Percentiles rank a stretch among this genome's conserved stretches.
Conservation (phyloP, 148 eudicot genomes). For the Rhododendron ovatum region DNA sequence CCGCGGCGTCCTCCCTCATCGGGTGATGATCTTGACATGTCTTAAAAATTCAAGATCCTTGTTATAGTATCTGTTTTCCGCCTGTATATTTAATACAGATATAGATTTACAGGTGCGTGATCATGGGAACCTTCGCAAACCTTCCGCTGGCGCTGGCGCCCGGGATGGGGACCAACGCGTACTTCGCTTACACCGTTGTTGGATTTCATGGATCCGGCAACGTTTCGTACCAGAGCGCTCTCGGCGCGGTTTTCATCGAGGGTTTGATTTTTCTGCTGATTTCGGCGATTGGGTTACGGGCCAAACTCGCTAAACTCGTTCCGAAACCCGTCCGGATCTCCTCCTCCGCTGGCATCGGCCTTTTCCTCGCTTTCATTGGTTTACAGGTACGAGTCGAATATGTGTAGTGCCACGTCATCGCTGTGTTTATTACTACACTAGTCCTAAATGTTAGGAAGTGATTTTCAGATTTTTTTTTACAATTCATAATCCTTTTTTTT, state of each 20-base stretch:
- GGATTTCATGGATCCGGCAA: slow-evolving; percentile 88
- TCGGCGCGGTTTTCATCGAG: slow-evolving; percentile 78
- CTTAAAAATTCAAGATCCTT: too few relatives aligned
- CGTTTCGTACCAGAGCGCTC: slow-evolving; percentile 58
- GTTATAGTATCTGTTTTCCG: too few relatives aligned
- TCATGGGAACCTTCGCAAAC: slow-evolving; percentile 86
- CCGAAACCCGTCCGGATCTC: slow-evolving; percentile 83
- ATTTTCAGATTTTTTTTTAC: too few relatives aligned
- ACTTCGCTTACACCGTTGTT: slow-evolving; percentile 85
- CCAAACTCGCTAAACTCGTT: slow-evolving; percentile 63
- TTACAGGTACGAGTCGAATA: slow-evolving; percentile 12
- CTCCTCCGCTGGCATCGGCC: slow-evolving; percentile 82
- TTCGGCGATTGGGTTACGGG: slow-evolving; percentile 71
- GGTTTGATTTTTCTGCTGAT: slow-evolving; percentile 63
- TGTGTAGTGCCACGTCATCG: neutral
- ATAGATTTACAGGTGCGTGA: slow-evolving; percentile 24
- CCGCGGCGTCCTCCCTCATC: slow-evolving; percentile 66
- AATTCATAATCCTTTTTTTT: too few relatives aligned
- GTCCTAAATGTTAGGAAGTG: too few relatives aligned
- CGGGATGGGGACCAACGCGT: slow-evolving; percentile 93
- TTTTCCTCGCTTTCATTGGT: slow-evolving; percentile 88
- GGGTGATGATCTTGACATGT: slow-evolving; percentile 21
- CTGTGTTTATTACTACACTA: neutral
- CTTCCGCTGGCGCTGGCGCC: slow-evolving; percentile 86
- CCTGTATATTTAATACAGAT: too few relatives aligned